phyloP scores from a whole-genome alignment of 2,329 filamentous ascomycete genomes.

The Didymella pinodella region DNA sequence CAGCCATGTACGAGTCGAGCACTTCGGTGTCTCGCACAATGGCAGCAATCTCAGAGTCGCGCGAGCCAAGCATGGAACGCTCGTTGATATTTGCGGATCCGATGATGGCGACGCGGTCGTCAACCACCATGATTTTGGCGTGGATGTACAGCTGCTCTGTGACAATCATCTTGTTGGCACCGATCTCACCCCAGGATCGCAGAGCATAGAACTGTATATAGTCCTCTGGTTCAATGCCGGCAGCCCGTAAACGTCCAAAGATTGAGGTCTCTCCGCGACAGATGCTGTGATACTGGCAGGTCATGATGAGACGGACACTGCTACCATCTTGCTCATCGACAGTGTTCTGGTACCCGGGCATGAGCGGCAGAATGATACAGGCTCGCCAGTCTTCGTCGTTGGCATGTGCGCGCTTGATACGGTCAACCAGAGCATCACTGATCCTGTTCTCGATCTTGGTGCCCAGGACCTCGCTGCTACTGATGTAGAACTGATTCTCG shows the following conservation, averaged over 20 bases:
- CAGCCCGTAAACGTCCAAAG: slow-evolving; percentile 81
- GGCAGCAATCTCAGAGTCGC: slow-evolving; percentile 91
- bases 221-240: slow-evolving; percentile 88
- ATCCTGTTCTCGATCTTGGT: slow-evolving; percentile 92
- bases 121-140: slow-evolving; percentile 94
- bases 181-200: slow-evolving; percentile 90
- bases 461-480: slow-evolving; percentile 86
- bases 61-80: slow-evolving; percentile 88
- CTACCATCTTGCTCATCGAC: slow-evolving; percentile 94
- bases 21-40: slow-evolving; percentile 93
- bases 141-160: slow-evolving; percentile 99
- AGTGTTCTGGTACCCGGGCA: slow-evolving; percentile 98
- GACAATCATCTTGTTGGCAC: slow-evolving; percentile 79
- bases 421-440: slow-evolving; percentile 90
- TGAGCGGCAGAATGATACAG: slow-evolving; percentile 88
- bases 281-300: slow-evolving; percentile 95
- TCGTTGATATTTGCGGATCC: slow-evolving; percentile 99
- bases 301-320: slow-evolving; percentile 93
- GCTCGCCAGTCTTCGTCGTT: slow-evolving; percentile 91
- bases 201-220: slow-evolving; percentile 96
- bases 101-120: slow-evolving; percentile 91
- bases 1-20: slow-evolving; percentile 90
- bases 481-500: slow-evolving; percentile 98
- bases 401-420: slow-evolving; percentile 82
- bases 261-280: slow-evolving; percentile 92